phyloP scores from a whole-genome alignment of 2,329 filamentous ascomycete genomes.

The Pleoardoris graminearum region DNA sequence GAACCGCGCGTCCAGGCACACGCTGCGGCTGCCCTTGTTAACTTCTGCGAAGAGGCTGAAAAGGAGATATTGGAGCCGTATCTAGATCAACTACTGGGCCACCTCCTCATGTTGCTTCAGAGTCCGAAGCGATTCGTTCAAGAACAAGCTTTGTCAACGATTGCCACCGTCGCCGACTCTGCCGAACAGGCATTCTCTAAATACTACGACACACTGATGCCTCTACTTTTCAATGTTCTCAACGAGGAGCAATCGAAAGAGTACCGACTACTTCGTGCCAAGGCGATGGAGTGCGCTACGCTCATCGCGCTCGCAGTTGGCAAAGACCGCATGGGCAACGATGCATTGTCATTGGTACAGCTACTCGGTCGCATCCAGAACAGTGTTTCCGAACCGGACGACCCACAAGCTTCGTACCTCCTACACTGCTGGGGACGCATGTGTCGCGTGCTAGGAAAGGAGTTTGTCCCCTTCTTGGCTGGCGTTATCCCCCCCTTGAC shows the following conservation, averaged over 20 bases:
- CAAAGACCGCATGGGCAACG: slow-evolving; percentile 84
- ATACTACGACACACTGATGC: slow-evolving; percentile 97
- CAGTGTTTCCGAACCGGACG: slow-evolving; percentile 81
- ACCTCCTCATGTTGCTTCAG: slow-evolving; percentile 84
- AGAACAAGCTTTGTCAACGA: slow-evolving; percentile 95
- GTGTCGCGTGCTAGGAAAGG: slow-evolving; percentile 88
- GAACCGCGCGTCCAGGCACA: slow-evolving; percentile 96
- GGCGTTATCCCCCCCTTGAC: slow-evolving; percentile 94
- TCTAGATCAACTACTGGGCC: slow-evolving; percentile 81
- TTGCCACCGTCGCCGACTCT: slow-evolving; percentile 98
- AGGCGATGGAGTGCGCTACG: slow-evolving; percentile 99
- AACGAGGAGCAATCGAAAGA: slow-evolving; percentile 92
- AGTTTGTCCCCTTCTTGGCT: slow-evolving; percentile 90
- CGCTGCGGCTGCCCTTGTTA: slow-evolving; percentile 94
- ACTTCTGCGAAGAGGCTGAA: slow-evolving; percentile 98
- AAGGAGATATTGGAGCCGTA: slow-evolving; percentile 91
- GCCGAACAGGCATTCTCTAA: slow-evolving; percentile 92
- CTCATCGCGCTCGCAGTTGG: slow-evolving; percentile 94
- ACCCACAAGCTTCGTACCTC: slow-evolving; percentile 94
- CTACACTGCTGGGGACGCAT: slow-evolving; percentile 99
- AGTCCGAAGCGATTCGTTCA: slow-evolving; percentile 96
- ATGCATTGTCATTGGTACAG: slow-evolving; percentile 85
- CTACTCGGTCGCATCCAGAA: slow-evolving; percentile 84
- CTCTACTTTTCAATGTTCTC: slow-evolving; percentile 85
- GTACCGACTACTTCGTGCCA: slow-evolving; percentile 85